These are phyloP conservation scores for Pichia sp. DNA, from an alignment of 1,139 yeast genomes.

Conservation along the genomic window DNA sequence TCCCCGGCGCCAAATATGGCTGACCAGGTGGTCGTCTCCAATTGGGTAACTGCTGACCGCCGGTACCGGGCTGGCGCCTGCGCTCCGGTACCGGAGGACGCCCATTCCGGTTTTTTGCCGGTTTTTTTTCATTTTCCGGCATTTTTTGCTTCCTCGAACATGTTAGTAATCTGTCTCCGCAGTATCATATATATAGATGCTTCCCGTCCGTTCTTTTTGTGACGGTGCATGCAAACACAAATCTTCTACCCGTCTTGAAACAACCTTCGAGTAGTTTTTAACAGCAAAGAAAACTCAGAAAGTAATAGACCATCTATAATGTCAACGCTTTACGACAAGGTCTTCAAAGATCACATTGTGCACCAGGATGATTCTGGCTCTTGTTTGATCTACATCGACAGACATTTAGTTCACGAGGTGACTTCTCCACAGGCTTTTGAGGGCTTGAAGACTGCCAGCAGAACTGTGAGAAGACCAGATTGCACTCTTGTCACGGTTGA, in stretches of 20 bases:
- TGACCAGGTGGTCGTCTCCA: neutral
- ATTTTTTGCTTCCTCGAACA: neutral
- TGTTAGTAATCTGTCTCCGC: neutral
- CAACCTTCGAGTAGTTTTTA: no score
- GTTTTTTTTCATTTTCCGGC: neutral
- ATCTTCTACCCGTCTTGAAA: no score
- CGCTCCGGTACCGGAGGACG: conserved; percentile 1
- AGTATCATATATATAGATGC: neutral
- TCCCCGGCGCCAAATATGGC: neutral
- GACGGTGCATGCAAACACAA: no score
- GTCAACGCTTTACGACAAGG: conserved; percentile 76
- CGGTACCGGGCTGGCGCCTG: conserved; percentile 4
- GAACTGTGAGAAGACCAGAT: conserved; percentile 85
- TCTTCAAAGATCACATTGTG: conserved; percentile 89
- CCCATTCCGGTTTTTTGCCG: neutral
- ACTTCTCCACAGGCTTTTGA: conserved; percentile 99
- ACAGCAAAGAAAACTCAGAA: neutral
- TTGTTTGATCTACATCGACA: conserved; percentile 81
- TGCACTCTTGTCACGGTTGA: conserved; percentile 97
- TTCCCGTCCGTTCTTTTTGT: neutral
- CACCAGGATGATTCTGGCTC: conserved; percentile 87
- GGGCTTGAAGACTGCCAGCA: conserved; percentile 81
- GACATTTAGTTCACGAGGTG: conserved; percentile 96
- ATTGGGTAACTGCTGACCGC: neutral
- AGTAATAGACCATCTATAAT: conserved; percentile 1